Percentiles rank a stretch among this genome's conserved stretches.
phyloP scores from a whole-genome alignment of 179 eudicot species.

The Beta lomatogona region DNA sequence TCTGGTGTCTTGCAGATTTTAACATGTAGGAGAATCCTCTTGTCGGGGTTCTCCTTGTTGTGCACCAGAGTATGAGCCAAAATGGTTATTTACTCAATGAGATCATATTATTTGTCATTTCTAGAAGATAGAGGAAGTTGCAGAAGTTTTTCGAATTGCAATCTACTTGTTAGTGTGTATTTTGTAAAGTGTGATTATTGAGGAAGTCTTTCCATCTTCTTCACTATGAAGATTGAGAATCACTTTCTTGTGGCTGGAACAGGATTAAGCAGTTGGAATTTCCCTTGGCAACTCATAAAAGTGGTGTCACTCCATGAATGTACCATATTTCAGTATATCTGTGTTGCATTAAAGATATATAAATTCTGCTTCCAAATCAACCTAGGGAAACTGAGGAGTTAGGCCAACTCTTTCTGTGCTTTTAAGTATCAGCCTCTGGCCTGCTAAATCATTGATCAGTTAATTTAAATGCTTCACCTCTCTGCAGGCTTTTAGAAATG shows the following conservation, averaged over 20 bases:
- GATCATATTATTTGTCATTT: background rate
- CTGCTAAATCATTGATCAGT: background rate
- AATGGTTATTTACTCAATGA: background rate
- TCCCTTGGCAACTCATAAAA: background rate
- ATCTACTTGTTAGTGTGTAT: background rate
- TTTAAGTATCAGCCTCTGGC: background rate
- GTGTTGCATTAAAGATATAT: background rate
- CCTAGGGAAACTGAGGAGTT: background rate
- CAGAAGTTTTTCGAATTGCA: background rate
- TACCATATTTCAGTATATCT: background rate
- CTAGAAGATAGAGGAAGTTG: background rate
- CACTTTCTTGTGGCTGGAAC: background rate
- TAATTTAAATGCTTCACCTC: conserved; percentile 3
- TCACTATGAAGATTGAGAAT: background rate
- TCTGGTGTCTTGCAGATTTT: background rate
- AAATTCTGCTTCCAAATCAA: background rate
- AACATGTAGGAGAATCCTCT: background rate
- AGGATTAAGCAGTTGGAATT: conserved; percentile 1
- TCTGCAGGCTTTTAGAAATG: conserved; percentile 60
- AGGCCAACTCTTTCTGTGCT: background rate
- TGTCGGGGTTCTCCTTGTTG: background rate
- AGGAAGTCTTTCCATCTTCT: background rate
- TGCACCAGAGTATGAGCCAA: background rate
- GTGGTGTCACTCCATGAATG: background rate
- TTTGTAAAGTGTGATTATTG: background rate